Evolutionary conservation across 1,139 yeast genomes (phyloP), one percentile per base, ranked within the genome.

Genomic region (Casaregolazyma lundiana): DNA sequence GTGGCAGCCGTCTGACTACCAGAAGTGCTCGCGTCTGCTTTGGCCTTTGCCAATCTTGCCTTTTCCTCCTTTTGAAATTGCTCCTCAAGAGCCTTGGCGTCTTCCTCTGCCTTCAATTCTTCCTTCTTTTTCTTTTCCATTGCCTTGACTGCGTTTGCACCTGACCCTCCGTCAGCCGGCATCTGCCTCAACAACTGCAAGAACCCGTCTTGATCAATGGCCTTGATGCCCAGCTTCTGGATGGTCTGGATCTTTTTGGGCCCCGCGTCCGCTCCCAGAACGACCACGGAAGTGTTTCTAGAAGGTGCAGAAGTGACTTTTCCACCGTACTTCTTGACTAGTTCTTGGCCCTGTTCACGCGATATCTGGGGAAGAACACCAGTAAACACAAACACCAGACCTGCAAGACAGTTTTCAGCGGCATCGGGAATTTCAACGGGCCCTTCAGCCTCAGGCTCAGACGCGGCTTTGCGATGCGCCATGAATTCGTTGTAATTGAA

Each of bases 211-310:
- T 92, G 96, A 58, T 81, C 81, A 50, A 92, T 84, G 21, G 95
- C 87, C 64, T 90, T 90, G 46, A 87, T 78, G 8, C 78, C 76
- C 53, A 82, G 69, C 46, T 79, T 76, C 57, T 78, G 82, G 57
- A 94, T 92, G 60, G 84, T 87, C 56, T 80, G 79, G 42, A 92
- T 80, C 65, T 92, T 92, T n/a, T 89, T 81, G 1, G 98, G 97
- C 0, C 99, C 99, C 1, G 98, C 98, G 56, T 92, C 97, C 44
- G 78, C 88, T 5, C 99, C 99, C 24, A 94, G 73, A 1, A 92
- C 97, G 4, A 92, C 96, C 41, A 89, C 73, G 32, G 88, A 79
- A 0, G 98, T 94, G 59, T 84, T 86, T 17, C 88, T 81, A 45
- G 94, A 85, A 24, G 92, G 84, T 0, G 96, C 78, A 53, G 87